These are phyloP conservation scores for Cercospora sojina DNA, from an alignment of 2,329 filamentous ascomycete genomes.

Conservation along the genomic window DNA sequence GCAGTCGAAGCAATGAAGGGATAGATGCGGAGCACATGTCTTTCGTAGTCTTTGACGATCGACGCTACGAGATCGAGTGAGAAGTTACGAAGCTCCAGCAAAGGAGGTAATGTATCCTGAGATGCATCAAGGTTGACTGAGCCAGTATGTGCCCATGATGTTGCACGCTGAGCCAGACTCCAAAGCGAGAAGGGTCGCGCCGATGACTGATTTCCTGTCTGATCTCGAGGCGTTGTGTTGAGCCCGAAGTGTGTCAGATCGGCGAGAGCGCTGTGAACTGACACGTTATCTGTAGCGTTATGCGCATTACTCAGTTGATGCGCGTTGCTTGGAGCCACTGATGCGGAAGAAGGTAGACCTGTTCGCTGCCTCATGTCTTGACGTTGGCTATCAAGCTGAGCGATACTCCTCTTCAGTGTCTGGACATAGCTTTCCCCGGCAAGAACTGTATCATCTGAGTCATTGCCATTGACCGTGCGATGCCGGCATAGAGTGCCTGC, in stretches of 20 bases:
- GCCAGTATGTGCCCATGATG: background rate
- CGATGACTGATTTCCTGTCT: background rate
- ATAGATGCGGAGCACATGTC: background rate
- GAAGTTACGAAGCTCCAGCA: background rate
- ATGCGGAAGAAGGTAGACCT: background rate
- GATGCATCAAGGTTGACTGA: background rate
- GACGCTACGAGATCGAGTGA: background rate
- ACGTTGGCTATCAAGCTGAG: background rate
- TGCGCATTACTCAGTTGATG: background rate
- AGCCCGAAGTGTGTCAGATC: constrained; percentile 9
- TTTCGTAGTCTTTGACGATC: background rate
- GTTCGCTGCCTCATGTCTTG: constrained; percentile 2
- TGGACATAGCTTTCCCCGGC: constrained; percentile 3
- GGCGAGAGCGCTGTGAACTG: background rate
- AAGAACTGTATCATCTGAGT: background rate
- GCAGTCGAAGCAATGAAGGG: constrained; percentile 4
- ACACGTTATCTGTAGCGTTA: background rate
- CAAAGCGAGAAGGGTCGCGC: background rate
- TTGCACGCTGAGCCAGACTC: background rate
- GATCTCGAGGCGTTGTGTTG: constrained; percentile 2
- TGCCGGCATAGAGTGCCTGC: background rate
- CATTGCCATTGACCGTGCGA: background rate
- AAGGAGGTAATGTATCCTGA: background rate
- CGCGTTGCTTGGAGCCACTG: background rate
- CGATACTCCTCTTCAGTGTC: constrained; percentile 2